Percentiles rank a stretch among this genome's conserved stretches.
Conservation (phyloP, 371 early-diverging fungal genomes). For the Encephalitozoon romaleae region DNA sequence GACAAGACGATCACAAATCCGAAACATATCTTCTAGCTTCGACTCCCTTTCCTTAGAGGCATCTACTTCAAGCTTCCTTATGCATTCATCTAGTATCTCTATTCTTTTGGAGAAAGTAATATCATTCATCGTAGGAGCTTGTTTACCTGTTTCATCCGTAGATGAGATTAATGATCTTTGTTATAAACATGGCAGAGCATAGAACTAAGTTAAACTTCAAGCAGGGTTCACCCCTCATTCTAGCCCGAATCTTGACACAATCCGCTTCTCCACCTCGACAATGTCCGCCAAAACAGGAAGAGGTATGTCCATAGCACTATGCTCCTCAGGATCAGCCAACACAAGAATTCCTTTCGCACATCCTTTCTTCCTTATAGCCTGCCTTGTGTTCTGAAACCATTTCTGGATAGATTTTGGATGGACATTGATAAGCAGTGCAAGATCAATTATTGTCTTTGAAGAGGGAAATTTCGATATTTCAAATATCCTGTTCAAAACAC, state of each 20-base stretch:
- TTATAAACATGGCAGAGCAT: neutral
- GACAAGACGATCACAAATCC: neutral
- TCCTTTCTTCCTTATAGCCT: conserved; percentile 21
- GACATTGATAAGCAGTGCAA: conserved; percentile 46
- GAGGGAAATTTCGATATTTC: conserved; percentile 43
- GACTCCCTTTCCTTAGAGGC: neutral
- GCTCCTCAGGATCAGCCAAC: neutral
- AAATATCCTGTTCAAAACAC: conserved; percentile 36
- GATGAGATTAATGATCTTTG: neutral
- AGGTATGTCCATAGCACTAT: conserved; percentile 2
- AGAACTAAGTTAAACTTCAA: neutral
- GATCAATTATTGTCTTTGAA: conserved; percentile 14
- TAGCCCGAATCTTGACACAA: neutral
- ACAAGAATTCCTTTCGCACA: neutral
- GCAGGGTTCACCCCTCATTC: neutral
- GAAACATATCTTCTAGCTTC: neutral
- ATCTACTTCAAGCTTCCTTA: neutral
- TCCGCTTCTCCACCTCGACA: neutral
- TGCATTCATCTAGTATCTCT: neutral
- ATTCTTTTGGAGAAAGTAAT: neutral
- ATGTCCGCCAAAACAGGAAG: neutral
- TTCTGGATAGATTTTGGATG: conserved; percentile 44
- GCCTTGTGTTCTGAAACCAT: conserved; percentile 54
- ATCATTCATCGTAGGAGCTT: neutral
- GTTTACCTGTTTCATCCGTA: neutral